Base-by-base conservation (phyloP, 139 green algal genomes). In the Pleodorina starrii region DNA sequence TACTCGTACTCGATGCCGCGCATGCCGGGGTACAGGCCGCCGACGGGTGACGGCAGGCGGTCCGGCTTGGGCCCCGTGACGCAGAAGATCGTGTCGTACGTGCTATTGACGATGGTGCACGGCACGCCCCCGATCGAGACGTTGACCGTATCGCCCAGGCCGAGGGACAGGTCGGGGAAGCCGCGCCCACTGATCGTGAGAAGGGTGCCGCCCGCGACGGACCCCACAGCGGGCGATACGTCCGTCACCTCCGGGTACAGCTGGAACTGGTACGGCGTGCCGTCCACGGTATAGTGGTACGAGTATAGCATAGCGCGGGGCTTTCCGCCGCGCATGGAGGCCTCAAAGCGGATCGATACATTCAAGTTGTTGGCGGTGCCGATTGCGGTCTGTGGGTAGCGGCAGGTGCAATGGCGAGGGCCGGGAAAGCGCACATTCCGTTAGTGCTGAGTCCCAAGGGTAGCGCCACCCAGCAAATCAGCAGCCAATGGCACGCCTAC, bases 211-310 rank as follows among this genome's bases (percentile, higher is more conserved):
- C 90, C 90, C 1, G 80, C 78, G 16, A 63, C 71, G 25, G 87
- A 91, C 66, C 90, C 90, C 9, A 35, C 36, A 36, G n/a, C 7
- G 21, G 90, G 90, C 4, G 43, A 73, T 36, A 93, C 69, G 32
- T 36, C 84, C 16, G 43, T 59, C 0, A 93, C 88, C 76, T 88
- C 84, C 1, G 91, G 42, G 46, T 92, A 85, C 46, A 93, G 78
- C 77, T 92, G 88, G 72, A 93, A 93, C 38, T 87, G 66, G 91
- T 93, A 93, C 38, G 88, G 78, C 27, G 23, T 46, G 48, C 86
- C 85, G 57, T 75, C 60, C 7, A 60, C 48, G 35, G 84, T 80
- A 42, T 92, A 88, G 27, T 60, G 12, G 40, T 86, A 89, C 4
- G 69, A 69, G 21, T 43, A n/a, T 1, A 69, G 42, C 25, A 32